These are phyloP conservation scores for Sicyos baderoa DNA, from an alignment of 306 rosid species.

Conservation along the genomic window DNA sequence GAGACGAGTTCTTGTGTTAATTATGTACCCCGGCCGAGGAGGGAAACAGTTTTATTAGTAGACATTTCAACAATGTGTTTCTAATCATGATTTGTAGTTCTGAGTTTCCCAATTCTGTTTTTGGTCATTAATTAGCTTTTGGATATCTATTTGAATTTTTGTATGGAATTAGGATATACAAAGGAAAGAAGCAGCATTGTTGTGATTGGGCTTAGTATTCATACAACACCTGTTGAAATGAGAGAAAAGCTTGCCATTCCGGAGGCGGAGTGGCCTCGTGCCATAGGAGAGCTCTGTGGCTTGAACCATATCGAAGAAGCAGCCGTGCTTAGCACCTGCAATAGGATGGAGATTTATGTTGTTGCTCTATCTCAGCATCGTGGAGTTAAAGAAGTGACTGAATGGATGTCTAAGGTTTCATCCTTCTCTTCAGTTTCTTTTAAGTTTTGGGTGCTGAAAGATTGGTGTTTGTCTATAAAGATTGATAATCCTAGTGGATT, in stretches of 20 bases:
- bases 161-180: constrained; percentile 59
- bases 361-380: constrained; percentile 95
- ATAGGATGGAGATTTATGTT: constrained; percentile 98
- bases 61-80: background rate
- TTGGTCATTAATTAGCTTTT: background rate
- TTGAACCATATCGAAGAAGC: constrained; percentile 98
- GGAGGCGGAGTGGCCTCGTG: constrained; percentile 99
- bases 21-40: too few species aligned
- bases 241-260: constrained; percentile 96
- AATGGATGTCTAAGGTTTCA: constrained; percentile 95
- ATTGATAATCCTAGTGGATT: background rate
- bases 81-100: background rate
- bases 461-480: background rate
- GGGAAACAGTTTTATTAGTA: too few species aligned
- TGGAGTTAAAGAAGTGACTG: constrained; percentile 93
- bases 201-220: constrained; percentile 95
- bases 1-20: too few species aligned
- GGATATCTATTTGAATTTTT: constrained; percentile 13
- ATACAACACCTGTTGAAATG: constrained; percentile 93
- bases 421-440: background rate
- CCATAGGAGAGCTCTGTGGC: constrained; percentile 80
- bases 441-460: background rate
- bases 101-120: background rate
- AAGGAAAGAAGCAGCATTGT: constrained; percentile 93
- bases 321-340: constrained; percentile 95